A percentile compares a stretch with the other conserved stretches of the same genome.
phyloP scores from a whole-genome alignment of 306 rosid genomes.

The Casuarina glauca region DNA sequence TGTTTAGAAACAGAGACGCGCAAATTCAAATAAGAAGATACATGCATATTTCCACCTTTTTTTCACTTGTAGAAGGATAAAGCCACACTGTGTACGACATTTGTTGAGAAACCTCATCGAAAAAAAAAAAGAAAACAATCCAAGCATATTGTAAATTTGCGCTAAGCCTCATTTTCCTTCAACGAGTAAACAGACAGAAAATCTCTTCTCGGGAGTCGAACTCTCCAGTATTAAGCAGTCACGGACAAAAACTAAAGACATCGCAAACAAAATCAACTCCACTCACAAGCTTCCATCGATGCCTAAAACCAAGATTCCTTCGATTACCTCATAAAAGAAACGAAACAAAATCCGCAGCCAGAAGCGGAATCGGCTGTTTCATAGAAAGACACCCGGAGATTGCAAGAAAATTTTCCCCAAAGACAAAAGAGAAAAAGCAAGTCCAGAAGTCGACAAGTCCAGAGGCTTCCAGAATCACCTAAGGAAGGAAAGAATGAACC shows the following conservation, averaged over 20 bases:
- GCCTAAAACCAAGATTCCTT: background rate
- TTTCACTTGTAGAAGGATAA: background rate
- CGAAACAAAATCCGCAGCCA: background rate
- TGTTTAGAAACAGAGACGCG: background rate
- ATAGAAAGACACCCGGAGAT: background rate
- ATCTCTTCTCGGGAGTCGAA: background rate
- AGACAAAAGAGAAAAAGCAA: background rate
- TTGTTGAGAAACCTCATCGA: background rate
- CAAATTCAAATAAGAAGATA: background rate
- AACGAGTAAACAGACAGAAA: background rate
- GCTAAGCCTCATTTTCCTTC: background rate
- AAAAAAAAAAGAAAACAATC: background rate
- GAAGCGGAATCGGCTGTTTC: background rate
- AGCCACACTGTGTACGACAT: background rate
- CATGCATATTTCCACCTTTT: background rate
- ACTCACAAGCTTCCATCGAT: background rate
- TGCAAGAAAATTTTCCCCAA: background rate
- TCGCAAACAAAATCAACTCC: background rate
- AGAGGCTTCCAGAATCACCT: background rate
- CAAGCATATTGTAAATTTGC: background rate
- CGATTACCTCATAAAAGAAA: background rate
- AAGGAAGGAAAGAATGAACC: slow-evolving; percentile 2
- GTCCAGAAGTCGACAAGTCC: background rate
- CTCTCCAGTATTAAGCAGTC: background rate
- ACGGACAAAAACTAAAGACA: background rate